Base-by-base conservation (phyloP, 495 filamentous ascomycete genomes). In the Lentithecium fluviatile region DNA sequence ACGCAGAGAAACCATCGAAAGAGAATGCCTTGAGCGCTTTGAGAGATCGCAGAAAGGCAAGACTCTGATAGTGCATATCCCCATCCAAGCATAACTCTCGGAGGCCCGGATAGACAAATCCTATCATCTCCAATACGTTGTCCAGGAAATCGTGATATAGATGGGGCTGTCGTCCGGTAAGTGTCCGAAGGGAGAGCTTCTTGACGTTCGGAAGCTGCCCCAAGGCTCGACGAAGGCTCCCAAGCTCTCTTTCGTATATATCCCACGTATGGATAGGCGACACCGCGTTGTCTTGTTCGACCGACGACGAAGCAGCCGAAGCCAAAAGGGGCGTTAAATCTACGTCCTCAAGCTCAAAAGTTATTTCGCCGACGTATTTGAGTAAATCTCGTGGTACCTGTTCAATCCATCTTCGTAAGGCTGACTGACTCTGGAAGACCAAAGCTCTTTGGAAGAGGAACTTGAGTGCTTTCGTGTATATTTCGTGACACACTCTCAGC, bases 381-480 rank as follows among this genome's bases (percentile, higher is more conserved):
- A 63, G 56, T 36, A 56, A 21, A 6, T 47, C 20, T 15, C 0
- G 5, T 0, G 43, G 52, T 17, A 46, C 53, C 3, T 43, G 2
- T 6, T 52, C 45, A 25, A 71, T 38, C 69, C 69, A 71, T 8
- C 40, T 13, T 25, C 59, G 50, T 17, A 71, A 56, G 25, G 52
- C 64, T n/a, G 52, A 47, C 21, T 65, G 69, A 2, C 64, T 52
- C 13, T 21, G 40, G 55, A 71, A 69, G 8, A 50, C n/a, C 19
- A 65, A 21, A 25, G 59, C 60, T 25, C 64, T 24, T 42, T 71
- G 66, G 57, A 63, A 71, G 20, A 71, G 60, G 42, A 69, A 60
- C 24, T 58, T 62, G n/a, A 53, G 56, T 13, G 64, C 52, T 43
- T 71, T 67, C 2, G 20, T 6, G 37, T 69, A 68, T 20, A 71